phyloP scores from a whole-genome alignment of 169 alveolate genomes.

The Plasmodium malariae region DNA sequence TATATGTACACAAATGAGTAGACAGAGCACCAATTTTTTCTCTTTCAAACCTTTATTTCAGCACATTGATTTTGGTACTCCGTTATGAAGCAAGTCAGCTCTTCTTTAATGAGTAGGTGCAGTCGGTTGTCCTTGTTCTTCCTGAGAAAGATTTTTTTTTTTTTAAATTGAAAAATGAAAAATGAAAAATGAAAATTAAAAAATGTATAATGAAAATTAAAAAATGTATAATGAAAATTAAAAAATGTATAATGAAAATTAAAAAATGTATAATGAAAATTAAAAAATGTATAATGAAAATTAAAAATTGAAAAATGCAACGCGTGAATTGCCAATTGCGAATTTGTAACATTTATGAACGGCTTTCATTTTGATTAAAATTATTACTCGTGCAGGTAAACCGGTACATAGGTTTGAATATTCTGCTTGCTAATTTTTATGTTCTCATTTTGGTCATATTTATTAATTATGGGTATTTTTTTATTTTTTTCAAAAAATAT shows the following conservation, averaged over 20 bases:
- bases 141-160: constrained; percentile 8
- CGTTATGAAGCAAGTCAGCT: constrained; percentile 36
- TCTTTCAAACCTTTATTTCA: constrained; percentile 34
- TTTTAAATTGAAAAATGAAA: constrained; percentile 3
- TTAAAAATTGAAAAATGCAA: too few species aligned
- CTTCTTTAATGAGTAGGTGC: constrained; percentile 16
- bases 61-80: constrained; percentile 4
- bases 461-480: constrained; percentile 12
- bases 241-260: too few species aligned
- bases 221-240: too few species aligned
- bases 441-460: constrained; percentile 16
- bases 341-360: too few species aligned
- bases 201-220: too few species aligned
- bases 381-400: constrained; percentile 39
- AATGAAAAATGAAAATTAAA: too few species aligned
- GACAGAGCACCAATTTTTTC: too few species aligned
- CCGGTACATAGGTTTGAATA: constrained; percentile 23
- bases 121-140: neutral
- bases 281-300: too few species aligned
- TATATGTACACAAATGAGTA: too few species aligned
- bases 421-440: constrained; percentile 27
- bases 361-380: too few species aligned
- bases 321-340: too few species aligned
- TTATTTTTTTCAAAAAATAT: constrained; percentile 7
- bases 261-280: too few species aligned